Conservation (phyloP, 2,329 filamentous ascomycete genomes). For the Arthrobotrys musiformis region DNA sequence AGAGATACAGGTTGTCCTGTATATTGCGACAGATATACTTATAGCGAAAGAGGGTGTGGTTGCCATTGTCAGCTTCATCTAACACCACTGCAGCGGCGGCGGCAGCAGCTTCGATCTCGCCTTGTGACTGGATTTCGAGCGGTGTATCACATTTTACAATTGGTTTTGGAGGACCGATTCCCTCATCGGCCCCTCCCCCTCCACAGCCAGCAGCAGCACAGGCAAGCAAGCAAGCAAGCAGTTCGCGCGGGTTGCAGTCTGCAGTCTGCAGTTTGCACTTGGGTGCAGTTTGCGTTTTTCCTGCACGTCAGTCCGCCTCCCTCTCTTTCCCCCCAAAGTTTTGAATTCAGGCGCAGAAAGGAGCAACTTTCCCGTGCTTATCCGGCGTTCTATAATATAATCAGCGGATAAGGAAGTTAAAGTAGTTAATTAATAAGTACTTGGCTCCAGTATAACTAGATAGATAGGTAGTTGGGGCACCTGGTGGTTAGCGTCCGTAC, state of each 20-base stretch:
- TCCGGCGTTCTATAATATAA: conserved; percentile 38
- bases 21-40: conserved; percentile 29
- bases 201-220: background rate
- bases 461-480: background rate
- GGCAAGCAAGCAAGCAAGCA: background rate
- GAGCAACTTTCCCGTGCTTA: conserved; percentile 48
- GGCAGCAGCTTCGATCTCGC: background rate
- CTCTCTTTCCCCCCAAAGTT: background rate
- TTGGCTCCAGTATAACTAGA: background rate
- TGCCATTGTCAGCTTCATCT: conserved; percentile 44
- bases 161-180: background rate
- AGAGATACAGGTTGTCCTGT: conserved; percentile 10
- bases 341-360: conserved; percentile 22
- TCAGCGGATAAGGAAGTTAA: background rate
- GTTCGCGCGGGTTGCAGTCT: background rate
- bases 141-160: conserved; percentile 39
- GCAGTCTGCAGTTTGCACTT: background rate
- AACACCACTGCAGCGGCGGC: conserved; percentile 14
- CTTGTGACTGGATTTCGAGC: conserved; percentile 28
- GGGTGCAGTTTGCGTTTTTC: conserved; percentile 21
- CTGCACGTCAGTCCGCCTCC: conserved; percentile 30
- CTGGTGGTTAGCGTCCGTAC: background rate
- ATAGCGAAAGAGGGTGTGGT: conserved; percentile 22
- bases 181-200: background rate
- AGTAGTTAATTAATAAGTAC: background rate